Conservation (phyloP, 345 rosid genomes). For the Arabis hirsuta region DNA sequence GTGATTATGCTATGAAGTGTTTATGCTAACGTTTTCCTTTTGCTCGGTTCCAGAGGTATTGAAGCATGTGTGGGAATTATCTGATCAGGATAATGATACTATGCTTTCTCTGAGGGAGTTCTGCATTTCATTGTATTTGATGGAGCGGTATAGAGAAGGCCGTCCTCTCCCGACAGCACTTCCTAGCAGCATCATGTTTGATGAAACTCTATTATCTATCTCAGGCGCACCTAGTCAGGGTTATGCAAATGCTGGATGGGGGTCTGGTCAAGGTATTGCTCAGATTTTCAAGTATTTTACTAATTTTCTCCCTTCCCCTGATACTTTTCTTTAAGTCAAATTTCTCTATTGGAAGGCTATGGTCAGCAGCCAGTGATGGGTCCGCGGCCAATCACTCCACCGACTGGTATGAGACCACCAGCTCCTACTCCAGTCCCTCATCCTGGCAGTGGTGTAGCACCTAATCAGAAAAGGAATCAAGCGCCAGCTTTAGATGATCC, state of each 20-base stretch:
- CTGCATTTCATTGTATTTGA: constrained; percentile 91
- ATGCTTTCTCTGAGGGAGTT: constrained; percentile 99
- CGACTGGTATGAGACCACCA: constrained; percentile 74
- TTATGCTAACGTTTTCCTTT: constrained; percentile 31
- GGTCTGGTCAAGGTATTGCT: constrained; percentile 64
- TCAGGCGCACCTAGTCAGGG: constrained; percentile 70
- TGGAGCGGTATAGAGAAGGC: constrained; percentile 97
- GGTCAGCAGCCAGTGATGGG: constrained; percentile 66
- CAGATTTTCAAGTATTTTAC: constrained; percentile 35
- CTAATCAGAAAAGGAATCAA: constrained; percentile 61
- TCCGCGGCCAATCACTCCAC: constrained; percentile 57
- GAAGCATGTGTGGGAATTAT: constrained; percentile 98
- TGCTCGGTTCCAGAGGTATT: constrained; percentile 69
- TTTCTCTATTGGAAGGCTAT: constrained; percentile 56
- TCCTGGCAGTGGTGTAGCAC: constrained; percentile 46
- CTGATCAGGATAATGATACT: constrained; percentile 98
- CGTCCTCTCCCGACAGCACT: constrained; percentile 81
- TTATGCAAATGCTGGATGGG: constrained; percentile 82
- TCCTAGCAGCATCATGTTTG: constrained; percentile 80
- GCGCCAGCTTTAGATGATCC: constrained; percentile 59
- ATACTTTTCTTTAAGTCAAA: constrained; percentile 20
- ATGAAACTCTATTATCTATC: constrained; percentile 86
- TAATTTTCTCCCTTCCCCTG: constrained; percentile 33
- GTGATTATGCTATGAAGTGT: constrained; percentile 20
- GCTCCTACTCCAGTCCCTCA: constrained; percentile 52